Percentiles rank a stretch among this genome's conserved stretches.
These are phyloP conservation scores for Mikania micrantha DNA, from an alignment of 129 eudicot species.

Conservation along the genomic window DNA sequence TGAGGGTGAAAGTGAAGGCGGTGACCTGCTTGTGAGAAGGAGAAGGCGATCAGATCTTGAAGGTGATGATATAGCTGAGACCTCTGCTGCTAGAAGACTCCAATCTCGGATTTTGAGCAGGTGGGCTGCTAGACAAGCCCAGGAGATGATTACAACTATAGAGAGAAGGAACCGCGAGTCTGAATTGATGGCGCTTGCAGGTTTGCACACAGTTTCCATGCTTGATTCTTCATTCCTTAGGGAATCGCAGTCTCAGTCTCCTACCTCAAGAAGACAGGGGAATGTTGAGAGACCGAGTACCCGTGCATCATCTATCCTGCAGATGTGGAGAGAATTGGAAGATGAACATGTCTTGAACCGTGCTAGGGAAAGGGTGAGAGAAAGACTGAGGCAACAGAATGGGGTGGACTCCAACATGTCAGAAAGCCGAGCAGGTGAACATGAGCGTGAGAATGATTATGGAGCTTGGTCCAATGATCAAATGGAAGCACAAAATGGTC, in stretches of 20 bases:
- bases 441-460: constrained; percentile 70
- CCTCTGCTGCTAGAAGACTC: constrained; percentile 83
- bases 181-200: constrained; percentile 92
- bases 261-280: constrained; percentile 72
- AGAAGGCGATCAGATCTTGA: constrained; percentile 75
- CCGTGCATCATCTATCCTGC: constrained; percentile 73
- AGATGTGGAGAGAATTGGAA: constrained; percentile 98
- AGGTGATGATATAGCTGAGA: constrained; percentile 82
- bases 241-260: constrained; percentile 55
- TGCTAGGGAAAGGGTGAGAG: constrained; percentile 73
- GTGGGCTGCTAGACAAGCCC: constrained; percentile 93
- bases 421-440: constrained; percentile 48
- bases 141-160: constrained; percentile 86
- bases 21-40: constrained; percentile 72
- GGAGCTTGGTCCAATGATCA: constrained; percentile 54
- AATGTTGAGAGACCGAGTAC: constrained; percentile 73
- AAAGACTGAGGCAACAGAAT: constrained; percentile 59
- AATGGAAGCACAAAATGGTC: constrained; percentile 45
- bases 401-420: constrained; percentile 19
- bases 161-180: constrained; percentile 92
- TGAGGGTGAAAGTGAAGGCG: constrained; percentile 54
- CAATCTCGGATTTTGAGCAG: constrained; percentile 65
- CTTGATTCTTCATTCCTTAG: constrained; percentile 80
- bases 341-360: constrained; percentile 70
- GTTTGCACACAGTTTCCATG: constrained; percentile 88